Evolutionary conservation across 164 flowering plant genomes (phyloP), one percentile per base, ranked within the genome.

Genomic region (Amborella trichopoda): DNA sequence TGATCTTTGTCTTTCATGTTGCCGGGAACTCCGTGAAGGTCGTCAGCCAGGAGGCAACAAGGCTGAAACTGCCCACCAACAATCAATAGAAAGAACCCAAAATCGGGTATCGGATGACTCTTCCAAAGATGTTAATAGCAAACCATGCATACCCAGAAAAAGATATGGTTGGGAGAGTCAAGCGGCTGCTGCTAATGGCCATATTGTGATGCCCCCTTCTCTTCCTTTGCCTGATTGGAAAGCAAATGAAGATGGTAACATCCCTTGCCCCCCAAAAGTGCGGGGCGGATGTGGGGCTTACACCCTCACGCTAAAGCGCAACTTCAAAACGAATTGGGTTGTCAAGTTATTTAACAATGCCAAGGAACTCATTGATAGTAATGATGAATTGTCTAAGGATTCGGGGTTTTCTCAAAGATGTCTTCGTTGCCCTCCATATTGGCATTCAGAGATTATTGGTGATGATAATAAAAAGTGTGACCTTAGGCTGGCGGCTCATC

Each of bases 1-100:
- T 68, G 93, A 86, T 57, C 64, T 86, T 13, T 86, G 95, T 53
- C 75, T 86, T 46, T 47, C 71, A 14, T 86, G 95, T 51, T 82
- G 93, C 43, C 50, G 40, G 44, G 93, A 86, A 52, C 58, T 82
- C 19, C 71, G 93, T 41, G 48, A 67, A 36, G 77, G 80, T 27
- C 39, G 25, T 30, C 72, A 53, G 26, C 61, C 61, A 50, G 73
- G 74, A 28, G 66, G 69, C 49, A 51, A n/a, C 48, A 68, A 64
- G 55, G 69, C 52, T 6, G 55, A 58, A 32, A 44, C 62, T 44
- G 59, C 62, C 38, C 44, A 49, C 28, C 39, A 51, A 36, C 47
- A 55, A n/a, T 48, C 48, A 45, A 24, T 27, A n/a, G 69, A 54
- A 25, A 39, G 59, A 48, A 24, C 46, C 17, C 40, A 45, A 51